Conservation (phyloP, 2,329 filamentous ascomycete genomes). For the Hawksworthiomyces lignivorus region DNA sequence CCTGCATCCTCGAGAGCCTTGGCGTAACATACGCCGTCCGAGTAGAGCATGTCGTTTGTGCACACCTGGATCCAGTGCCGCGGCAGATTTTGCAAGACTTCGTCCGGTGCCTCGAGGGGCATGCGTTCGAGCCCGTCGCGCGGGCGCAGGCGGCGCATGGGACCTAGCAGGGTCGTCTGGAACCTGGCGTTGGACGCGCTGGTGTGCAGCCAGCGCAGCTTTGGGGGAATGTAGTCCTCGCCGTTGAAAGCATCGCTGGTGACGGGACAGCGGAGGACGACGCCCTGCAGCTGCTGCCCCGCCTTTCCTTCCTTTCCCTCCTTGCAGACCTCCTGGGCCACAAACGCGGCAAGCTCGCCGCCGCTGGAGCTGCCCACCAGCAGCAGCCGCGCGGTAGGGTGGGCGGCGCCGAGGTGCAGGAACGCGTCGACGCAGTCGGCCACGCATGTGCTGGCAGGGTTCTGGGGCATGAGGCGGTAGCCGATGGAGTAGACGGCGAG, state of each 20-base stretch:
- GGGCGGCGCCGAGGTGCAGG: conserved; percentile 15
- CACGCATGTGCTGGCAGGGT: conserved; percentile 31
- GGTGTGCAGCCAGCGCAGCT: conserved; percentile 30
- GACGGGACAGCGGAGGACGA: conserved; percentile 40
- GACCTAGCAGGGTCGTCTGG: conserved; percentile 25
- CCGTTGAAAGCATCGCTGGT: conserved; percentile 35
- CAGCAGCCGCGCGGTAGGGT: conserved; percentile 20
- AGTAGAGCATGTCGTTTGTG: conserved; percentile 44
- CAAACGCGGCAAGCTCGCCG: conserved; percentile 37
- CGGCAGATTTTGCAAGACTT: conserved; percentile 27
- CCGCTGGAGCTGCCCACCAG: conserved; percentile 40
- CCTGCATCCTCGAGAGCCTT: conserved; percentile 31
- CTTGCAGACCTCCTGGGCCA: conserved; percentile 25
- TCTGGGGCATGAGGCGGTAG: conserved; percentile 37
- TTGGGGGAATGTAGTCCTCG: conserved; percentile 27
- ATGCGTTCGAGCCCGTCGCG: conserved; percentile 33
- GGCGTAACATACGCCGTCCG: conserved; percentile 43
- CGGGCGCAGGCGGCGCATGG: conserved; percentile 26
- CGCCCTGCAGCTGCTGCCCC: conserved; percentile 26
- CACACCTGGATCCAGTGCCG: conserved; percentile 42
- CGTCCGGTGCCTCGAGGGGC: conserved; percentile 30
- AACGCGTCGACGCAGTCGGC: conserved; percentile 34
- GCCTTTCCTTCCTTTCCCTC: conserved; percentile 1
- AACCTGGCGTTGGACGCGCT: conserved; percentile 30
- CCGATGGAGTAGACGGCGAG: conserved; percentile 35